Evolutionary conservation across 192 early-diverging fungal species (phyloP).

Genomic region (Rhizophagus clarus): DNA sequence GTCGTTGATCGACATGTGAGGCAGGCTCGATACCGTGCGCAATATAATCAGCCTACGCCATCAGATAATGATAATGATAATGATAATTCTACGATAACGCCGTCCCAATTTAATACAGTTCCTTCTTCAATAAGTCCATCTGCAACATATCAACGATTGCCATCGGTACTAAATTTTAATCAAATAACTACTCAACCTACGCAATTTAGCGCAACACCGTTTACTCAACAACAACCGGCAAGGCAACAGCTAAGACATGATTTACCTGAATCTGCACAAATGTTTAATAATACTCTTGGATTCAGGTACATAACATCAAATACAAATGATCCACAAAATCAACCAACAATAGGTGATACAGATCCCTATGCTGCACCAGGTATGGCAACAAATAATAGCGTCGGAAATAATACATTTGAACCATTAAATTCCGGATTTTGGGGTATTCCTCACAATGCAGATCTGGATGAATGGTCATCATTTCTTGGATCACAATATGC

Average conservation of each 20-base stretch:
- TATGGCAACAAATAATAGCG: slow-evolving; percentile 1
- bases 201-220: neutral
- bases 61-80: neutral
- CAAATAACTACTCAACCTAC: neutral
- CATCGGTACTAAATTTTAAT: neutral
- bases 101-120: neutral
- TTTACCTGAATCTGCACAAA: slow-evolving; percentile 17
- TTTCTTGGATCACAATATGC: slow-evolving; percentile 19
- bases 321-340: neutral
- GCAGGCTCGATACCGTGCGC: neutral
- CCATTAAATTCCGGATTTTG: slow-evolving; percentile 1
- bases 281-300: slow-evolving; percentile 21
- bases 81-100: neutral
- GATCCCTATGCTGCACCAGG: slow-evolving; percentile 17
- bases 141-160: neutral
- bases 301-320: slow-evolving; percentile 4
- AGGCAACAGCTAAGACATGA: neutral
- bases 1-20: neutral
- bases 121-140: neutral
- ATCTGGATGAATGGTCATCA: slow-evolving; percentile 18
- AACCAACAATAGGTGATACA: neutral
- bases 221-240: neutral
- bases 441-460: slow-evolving; percentile 16
- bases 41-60: neutral
- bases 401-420: neutral